Evolutionary conservation across 2,329 filamentous ascomycete species (phyloP).

Genomic region (Didymella exigua): DNA sequence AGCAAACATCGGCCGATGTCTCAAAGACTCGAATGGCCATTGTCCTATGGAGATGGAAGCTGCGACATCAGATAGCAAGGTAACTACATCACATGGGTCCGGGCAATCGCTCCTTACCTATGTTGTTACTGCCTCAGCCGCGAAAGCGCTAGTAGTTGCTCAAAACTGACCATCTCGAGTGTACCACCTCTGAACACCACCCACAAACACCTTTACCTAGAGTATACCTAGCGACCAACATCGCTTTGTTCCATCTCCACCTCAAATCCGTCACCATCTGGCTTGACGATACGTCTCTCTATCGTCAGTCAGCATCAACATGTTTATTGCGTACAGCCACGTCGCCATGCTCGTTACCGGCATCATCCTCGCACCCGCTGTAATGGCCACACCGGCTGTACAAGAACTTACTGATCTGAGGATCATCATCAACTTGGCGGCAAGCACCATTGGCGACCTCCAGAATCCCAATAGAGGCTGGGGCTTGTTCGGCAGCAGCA

Average conservation of each 20-base stretch:
- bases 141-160: neutral
- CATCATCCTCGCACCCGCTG: conserved; percentile 32
- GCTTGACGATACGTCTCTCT: neutral
- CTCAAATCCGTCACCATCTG: conserved; percentile 11
- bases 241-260: conserved; percentile 13
- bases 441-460: conserved; percentile 34
- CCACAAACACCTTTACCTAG: conserved; percentile 12
- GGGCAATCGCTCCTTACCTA: neutral
- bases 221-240: conserved; percentile 26
- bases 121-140: neutral
- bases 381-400: conserved; percentile 33
- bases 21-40: neutral
- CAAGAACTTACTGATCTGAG: conserved; percentile 39
- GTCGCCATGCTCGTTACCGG: conserved; percentile 36
- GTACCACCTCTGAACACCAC: neutral
- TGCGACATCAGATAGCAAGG: neutral
- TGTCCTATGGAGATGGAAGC: neutral
- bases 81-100: neutral
- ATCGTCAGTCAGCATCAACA: conserved; percentile 3
- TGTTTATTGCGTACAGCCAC: conserved; percentile 1
- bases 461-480: conserved; percentile 38
- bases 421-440: conserved; percentile 35
- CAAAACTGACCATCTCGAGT: neutral
- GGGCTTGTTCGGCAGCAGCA: conserved; percentile 24
- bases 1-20: no score